Percentiles rank a stretch among this genome's conserved stretches.
Evolutionary conservation across 2,329 filamentous ascomycete species (phyloP).

Genomic region (Penicillium verrucosum): DNA sequence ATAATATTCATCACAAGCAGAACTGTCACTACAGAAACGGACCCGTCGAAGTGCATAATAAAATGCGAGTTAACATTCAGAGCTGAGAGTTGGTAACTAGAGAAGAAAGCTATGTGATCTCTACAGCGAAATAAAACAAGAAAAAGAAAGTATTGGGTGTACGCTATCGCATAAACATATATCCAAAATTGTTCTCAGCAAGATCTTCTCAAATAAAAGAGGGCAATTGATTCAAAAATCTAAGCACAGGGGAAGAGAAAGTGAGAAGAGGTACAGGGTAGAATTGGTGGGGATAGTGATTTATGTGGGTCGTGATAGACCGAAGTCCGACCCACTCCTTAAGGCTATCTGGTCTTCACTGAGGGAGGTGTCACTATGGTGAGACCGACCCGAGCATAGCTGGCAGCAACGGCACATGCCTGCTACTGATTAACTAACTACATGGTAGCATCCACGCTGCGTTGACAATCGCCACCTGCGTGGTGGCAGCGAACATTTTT

Average conservation of each 20-base stretch:
- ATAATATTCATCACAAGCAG: not conserved
- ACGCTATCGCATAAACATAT: not conserved
- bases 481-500: not conserved
- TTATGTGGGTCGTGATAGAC: too few species aligned
- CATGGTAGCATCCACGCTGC: not conserved
- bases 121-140: not conserved
- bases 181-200: not conserved
- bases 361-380: too few species aligned
- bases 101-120: not conserved
- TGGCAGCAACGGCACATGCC: too few species aligned
- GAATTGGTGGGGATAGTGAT: too few species aligned
- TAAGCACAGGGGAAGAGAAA: not conserved
- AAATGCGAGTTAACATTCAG: not conserved
- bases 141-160: not conserved
- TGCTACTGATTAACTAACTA: too few species aligned
- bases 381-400: too few species aligned
- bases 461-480: not conserved
- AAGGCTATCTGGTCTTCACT: too few species aligned
- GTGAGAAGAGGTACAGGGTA: not conserved
- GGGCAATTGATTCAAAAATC: not conserved
- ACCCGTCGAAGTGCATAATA: not conserved
- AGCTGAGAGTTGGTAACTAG: not conserved
- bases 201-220: not conserved
- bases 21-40: not conserved
- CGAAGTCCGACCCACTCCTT: too few species aligned